phyloP scores from a whole-genome alignment of 768 basidiomycete genomes.

The Suillus alpinus region DNA sequence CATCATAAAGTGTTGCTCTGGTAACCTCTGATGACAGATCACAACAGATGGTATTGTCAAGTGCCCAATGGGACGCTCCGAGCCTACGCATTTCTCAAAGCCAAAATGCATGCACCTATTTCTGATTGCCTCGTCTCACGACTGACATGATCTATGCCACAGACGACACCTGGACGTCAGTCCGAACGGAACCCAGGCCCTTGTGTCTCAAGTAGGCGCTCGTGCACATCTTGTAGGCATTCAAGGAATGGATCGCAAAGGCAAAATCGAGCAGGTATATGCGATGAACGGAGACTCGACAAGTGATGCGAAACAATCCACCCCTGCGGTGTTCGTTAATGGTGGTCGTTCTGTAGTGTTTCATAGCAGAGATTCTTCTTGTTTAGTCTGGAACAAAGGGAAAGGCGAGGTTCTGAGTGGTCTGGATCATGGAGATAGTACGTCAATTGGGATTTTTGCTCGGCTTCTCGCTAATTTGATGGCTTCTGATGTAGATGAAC shows the following conservation, averaged over 20 bases:
- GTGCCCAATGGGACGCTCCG: slow-evolving; percentile 65
- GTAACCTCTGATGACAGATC: slow-evolving; percentile 11
- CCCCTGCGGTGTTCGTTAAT: slow-evolving; percentile 55
- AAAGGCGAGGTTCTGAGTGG: slow-evolving; percentile 54
- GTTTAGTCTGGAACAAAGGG: slow-evolving; percentile 61
- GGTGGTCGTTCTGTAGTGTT: slow-evolving; percentile 54
- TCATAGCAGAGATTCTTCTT: slow-evolving; percentile 51
- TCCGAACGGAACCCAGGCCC: slow-evolving; percentile 44
- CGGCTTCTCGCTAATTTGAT: slow-evolving; percentile 9
- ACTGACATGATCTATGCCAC: slow-evolving; percentile 12
- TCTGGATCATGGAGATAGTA: slow-evolving; percentile 60
- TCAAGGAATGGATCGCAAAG: slow-evolving; percentile 46
- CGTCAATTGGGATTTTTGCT: slow-evolving; percentile 12
- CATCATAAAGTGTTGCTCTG: neutral
- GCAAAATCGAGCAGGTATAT: slow-evolving; percentile 53
- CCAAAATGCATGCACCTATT: slow-evolving; percentile 48
- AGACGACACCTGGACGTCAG: slow-evolving; percentile 57
- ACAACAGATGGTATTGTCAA: slow-evolving; percentile 61
- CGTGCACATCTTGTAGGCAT: slow-evolving; percentile 51
- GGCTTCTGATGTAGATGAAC: slow-evolving; percentile 23
- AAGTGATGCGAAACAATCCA: slow-evolving; percentile 31
- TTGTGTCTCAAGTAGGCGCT: slow-evolving; percentile 53
- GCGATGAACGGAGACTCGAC: slow-evolving; percentile 34
- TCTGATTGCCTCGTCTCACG: neutral
- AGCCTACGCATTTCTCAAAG: slow-evolving; percentile 56